Percentiles rank a stretch among this genome's conserved stretches.
These are phyloP conservation scores for Laburnicola sp. DNA, from an alignment of 2,329 filamentous ascomycete genomes.

Conservation along the genomic window DNA sequence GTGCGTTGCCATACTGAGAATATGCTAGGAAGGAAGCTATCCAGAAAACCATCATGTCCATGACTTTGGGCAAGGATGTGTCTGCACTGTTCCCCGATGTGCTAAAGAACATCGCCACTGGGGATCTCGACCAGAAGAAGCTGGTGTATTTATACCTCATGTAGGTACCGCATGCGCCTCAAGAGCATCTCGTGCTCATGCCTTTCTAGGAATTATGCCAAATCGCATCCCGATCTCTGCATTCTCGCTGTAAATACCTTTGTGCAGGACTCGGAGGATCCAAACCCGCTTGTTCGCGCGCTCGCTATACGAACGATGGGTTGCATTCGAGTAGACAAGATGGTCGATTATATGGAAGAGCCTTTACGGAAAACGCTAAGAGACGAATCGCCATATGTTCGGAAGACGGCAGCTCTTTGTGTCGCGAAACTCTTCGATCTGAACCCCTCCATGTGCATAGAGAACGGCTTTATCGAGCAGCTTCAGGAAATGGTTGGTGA, in stretches of 20 bases:
- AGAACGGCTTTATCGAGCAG: slow-evolving; percentile 93
- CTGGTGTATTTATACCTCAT: slow-evolving; percentile 98
- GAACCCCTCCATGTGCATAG: slow-evolving; percentile 87
- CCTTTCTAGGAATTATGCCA: slow-evolving; percentile 86
- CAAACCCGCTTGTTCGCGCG: slow-evolving; percentile 91
- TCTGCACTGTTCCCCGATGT: slow-evolving; percentile 97
- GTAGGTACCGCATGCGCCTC: slow-evolving; percentile 53
- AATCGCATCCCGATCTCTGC: slow-evolving; percentile 96
- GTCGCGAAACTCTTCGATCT: slow-evolving; percentile 97
- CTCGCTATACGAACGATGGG: slow-evolving; percentile 98
- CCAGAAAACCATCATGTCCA: slow-evolving; percentile 99
- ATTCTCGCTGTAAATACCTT: slow-evolving; percentile 99
- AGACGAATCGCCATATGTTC: slow-evolving; percentile 97
- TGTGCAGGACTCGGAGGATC: slow-evolving; percentile 98
- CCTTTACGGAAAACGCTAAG: slow-evolving; percentile 91
- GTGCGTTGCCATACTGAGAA: slow-evolving; percentile 38
- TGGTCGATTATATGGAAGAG: slow-evolving; percentile 99
- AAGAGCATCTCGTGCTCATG: slow-evolving; percentile 11
- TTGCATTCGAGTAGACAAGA: slow-evolving; percentile 97
- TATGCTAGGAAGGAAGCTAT: slow-evolving; percentile 83
- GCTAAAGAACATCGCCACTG: slow-evolving; percentile 96
- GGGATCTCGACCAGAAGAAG: slow-evolving; percentile 97
- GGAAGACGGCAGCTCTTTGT: slow-evolving; percentile 96
- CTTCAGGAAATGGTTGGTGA: slow-evolving; percentile 96
- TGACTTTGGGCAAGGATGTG: slow-evolving; percentile 98